A percentile compares a stretch with the other conserved stretches of the same genome.
phyloP scores from a whole-genome alignment of 108 stramenopile species.

The Chaetoceros tenuissimus region DNA sequence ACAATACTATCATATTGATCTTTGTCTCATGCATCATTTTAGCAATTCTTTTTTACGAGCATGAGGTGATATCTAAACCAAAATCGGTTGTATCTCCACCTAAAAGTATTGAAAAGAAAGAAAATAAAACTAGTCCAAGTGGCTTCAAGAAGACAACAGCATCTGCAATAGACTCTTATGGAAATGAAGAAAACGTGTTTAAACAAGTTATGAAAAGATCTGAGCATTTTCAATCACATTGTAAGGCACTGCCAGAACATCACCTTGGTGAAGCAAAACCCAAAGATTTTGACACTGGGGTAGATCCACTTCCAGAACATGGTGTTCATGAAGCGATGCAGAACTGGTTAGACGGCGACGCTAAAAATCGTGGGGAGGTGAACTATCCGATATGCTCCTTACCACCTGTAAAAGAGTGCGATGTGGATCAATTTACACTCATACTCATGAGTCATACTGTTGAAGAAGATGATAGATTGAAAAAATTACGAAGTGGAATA shows the following conservation, averaged over 20 bases:
- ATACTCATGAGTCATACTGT: conserved; percentile 46
- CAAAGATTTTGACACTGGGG: background rate
- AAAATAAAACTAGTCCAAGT: too few species aligned
- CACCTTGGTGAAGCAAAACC: background rate
- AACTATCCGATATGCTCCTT: conserved; percentile 16
- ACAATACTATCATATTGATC: too few species aligned
- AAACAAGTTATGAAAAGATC: background rate
- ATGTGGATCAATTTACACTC: conserved; percentile 38
- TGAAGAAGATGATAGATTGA: conserved; percentile 34
- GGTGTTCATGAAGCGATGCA: background rate
- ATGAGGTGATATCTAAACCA: too few species aligned
- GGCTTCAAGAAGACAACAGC: too few species aligned
- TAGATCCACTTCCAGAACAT: background rate
- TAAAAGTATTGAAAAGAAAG: too few species aligned
- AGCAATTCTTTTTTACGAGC: too few species aligned
- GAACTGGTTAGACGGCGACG: background rate
- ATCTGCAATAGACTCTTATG: too few species aligned
- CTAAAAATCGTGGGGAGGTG: background rate
- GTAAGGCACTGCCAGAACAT: background rate
- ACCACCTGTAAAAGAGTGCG: conserved; percentile 42
- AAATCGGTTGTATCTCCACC: too few species aligned
- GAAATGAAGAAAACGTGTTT: background rate
- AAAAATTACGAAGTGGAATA: conserved; percentile 14
- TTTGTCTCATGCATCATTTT: too few species aligned
- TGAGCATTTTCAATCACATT: background rate